phyloP scores from a whole-genome alignment of 2,329 filamentous ascomycete genomes.

The Xylariales sp. region DNA sequence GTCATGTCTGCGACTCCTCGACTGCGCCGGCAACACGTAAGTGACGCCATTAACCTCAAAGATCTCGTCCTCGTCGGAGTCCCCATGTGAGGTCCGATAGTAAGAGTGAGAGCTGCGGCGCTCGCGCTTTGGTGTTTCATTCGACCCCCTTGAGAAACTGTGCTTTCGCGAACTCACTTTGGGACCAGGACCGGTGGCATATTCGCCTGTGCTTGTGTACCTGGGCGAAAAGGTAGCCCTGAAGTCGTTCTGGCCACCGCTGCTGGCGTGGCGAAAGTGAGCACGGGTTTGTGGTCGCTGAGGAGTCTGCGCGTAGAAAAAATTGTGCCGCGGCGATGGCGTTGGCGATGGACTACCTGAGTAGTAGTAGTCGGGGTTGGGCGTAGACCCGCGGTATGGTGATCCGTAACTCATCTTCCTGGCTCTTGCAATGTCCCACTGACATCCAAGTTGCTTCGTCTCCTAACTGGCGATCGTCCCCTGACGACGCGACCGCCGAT shows the following conservation, averaged over 20 bases:
- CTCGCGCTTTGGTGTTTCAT: slow-evolving; percentile 42
- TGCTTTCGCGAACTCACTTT: slow-evolving; percentile 54
- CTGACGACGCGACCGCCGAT: slow-evolving; percentile 9
- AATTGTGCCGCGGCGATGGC: slow-evolving; percentile 50
- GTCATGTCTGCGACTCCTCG: slow-evolving; percentile 33
- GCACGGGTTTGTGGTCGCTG: slow-evolving; percentile 52
- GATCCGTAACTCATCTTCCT: slow-evolving; percentile 37
- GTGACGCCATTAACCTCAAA: slow-evolving; percentile 50
- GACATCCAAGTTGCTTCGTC: slow-evolving; percentile 21
- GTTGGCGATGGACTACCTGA: slow-evolving; percentile 51
- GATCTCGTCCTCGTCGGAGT: slow-evolving; percentile 61
- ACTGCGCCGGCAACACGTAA: slow-evolving; percentile 48
- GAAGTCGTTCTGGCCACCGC: slow-evolving; percentile 32
- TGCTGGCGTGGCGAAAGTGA: slow-evolving; percentile 41
- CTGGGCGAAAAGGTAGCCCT: slow-evolving; percentile 53
- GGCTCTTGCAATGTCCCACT: slow-evolving; percentile 29
- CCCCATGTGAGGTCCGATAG: slow-evolving; percentile 57
- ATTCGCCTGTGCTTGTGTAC: slow-evolving; percentile 58
- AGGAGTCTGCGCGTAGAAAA: slow-evolving; percentile 38
- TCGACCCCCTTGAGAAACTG: slow-evolving; percentile 32
- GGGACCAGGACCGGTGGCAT: slow-evolving; percentile 49
- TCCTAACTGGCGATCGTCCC: slow-evolving; percentile 14
- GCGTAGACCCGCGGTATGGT: slow-evolving; percentile 41
- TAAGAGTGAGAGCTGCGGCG: slow-evolving; percentile 54
- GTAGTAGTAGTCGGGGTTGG: slow-evolving; percentile 38